phyloP scores from a whole-genome alignment of 768 basidiomycete genomes.

The Hirschioporus abietinus region DNA sequence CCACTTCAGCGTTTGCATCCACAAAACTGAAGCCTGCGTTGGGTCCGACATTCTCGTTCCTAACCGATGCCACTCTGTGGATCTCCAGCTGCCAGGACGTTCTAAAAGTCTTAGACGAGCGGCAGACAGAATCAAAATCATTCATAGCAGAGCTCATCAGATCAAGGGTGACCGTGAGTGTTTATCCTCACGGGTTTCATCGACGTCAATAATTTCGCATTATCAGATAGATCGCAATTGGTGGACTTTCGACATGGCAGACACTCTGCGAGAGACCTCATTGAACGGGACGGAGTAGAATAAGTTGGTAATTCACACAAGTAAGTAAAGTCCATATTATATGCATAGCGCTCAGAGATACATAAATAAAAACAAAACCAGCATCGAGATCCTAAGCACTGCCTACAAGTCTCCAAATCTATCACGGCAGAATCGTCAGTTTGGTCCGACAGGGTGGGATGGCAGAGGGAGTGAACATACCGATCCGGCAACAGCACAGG shows the following conservation, averaged over 20 bases:
- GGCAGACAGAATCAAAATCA: slow-evolving; percentile 15
- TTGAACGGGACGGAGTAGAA: background rate
- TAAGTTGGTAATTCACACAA: background rate
- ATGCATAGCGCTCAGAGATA: background rate
- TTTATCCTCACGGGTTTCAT: background rate
- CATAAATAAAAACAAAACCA: background rate
- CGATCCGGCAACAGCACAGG: slow-evolving; percentile 90
- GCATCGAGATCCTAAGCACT: background rate
- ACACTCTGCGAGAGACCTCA: background rate
- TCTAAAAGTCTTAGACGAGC: slow-evolving; percentile 11
- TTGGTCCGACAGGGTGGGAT: background rate
- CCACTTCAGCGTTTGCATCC: slow-evolving; percentile 28
- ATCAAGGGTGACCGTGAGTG: slow-evolving; percentile 37
- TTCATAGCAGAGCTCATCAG: slow-evolving; percentile 37
- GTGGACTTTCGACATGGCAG: slow-evolving; percentile 3
- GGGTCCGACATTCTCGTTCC: slow-evolving; percentile 68
- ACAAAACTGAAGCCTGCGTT: slow-evolving; percentile 60
- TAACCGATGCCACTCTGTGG: slow-evolving; percentile 76
- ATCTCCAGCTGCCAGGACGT: slow-evolving; percentile 30
- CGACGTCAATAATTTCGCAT: background rate
- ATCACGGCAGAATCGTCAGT: background rate
- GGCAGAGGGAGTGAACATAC: slow-evolving; percentile 35
- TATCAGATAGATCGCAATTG: background rate
- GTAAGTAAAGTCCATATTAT: background rate
- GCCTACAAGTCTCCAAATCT: slow-evolving; percentile 2